Conservation (phyloP, 75 land plant species). For the Cupressus sempervirens region DNA sequence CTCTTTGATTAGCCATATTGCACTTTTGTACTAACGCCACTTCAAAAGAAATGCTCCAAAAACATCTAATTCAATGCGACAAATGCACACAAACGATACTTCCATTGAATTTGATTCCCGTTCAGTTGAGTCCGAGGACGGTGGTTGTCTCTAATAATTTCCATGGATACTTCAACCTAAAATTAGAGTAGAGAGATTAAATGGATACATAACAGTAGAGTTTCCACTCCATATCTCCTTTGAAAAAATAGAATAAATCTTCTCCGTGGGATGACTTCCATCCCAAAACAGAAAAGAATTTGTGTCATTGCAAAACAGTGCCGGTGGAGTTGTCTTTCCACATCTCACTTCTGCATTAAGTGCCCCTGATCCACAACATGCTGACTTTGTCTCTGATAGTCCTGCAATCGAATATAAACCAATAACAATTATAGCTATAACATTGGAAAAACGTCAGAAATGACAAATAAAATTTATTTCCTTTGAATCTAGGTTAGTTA, state of each 20-base stretch:
- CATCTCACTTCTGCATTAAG: background rate
- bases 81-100: background rate
- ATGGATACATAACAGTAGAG: background rate
- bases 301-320: background rate
- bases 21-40: too few relatives aligned
- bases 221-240: background rate
- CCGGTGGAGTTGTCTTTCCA: background rate
- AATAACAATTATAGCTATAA: background rate
- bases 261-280: slow-evolving; percentile 4
- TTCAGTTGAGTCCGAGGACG: background rate
- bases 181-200: background rate
- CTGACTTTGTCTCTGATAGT: background rate
- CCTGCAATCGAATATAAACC: slow-evolving; percentile 5
- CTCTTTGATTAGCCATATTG: too few relatives aligned
- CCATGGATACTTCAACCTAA: background rate
- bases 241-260: background rate
- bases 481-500: too few relatives aligned
- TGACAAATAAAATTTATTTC: too few relatives aligned
- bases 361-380: slow-evolving; percentile 1
- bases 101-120: background rate
- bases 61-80: background rate
- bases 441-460: too few relatives aligned
- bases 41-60: background rate
- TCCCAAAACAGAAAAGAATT: slow-evolving; percentile 4
- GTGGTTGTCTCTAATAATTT: background rate